A percentile compares a stretch with the other conserved stretches of the same genome.
Conservation (phyloP, 2,329 filamentous ascomycete species). For the Boeremia lycopersici region DNA sequence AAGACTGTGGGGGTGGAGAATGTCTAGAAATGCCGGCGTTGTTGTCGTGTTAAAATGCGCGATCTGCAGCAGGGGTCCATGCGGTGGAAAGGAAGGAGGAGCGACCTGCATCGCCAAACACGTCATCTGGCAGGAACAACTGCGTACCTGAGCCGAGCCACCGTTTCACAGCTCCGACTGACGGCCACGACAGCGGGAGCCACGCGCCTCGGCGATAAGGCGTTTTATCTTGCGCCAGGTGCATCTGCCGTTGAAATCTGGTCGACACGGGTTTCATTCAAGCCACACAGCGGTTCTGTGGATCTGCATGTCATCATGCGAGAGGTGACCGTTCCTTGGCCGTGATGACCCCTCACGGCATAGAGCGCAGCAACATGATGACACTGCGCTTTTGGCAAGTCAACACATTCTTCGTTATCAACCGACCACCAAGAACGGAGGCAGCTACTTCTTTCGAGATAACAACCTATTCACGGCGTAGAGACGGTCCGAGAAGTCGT, state of each 20-base stretch:
- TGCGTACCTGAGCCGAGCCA: constrained; percentile 15
- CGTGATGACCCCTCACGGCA: constrained; percentile 12
- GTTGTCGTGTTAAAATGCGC: constrained; percentile 7
- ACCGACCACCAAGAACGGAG: not conserved
- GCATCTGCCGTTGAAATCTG: constrained; percentile 7
- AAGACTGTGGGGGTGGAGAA: constrained; percentile 12
- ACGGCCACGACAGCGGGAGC: constrained; percentile 16
- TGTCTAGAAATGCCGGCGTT: constrained; percentile 5
- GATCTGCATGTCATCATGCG: constrained; percentile 25
- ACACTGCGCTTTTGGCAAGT: constrained; percentile 6
- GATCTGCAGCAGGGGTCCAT: constrained; percentile 14
- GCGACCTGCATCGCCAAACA: constrained; percentile 9
- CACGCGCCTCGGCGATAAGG: constrained; percentile 4
- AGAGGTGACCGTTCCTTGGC: constrained; percentile 16
- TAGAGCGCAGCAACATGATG: constrained; percentile 1
- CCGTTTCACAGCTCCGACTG: constrained; percentile 6
- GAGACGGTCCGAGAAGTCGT: constrained; percentile 17
- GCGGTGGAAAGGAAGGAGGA: constrained; percentile 11
- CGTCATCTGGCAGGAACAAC: constrained; percentile 5
- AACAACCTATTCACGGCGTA: not conserved
- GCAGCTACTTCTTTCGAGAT: not conserved
- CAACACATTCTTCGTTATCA: constrained; percentile 7
- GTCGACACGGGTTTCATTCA: constrained; percentile 6
- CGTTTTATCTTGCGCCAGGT: not conserved
- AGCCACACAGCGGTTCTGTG: constrained; percentile 15